These are phyloP conservation scores for Lithospermum erythrorhizon DNA, from an alignment of 257 asterid species.

Conservation along the genomic window DNA sequence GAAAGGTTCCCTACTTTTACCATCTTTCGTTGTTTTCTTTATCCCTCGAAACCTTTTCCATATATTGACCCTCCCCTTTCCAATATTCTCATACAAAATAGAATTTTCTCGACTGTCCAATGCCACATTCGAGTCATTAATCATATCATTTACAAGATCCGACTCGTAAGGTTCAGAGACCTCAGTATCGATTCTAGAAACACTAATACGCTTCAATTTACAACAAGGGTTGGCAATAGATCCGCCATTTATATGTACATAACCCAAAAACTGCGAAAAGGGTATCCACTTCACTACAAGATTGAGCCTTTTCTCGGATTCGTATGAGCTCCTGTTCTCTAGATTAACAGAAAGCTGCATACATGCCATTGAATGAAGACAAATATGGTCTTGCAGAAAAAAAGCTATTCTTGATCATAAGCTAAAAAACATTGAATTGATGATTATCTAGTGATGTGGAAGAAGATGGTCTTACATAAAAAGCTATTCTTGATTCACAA, in stretches of 20 bases:
- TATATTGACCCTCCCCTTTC: conserved; percentile 24
- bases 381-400: background rate
- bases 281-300: conserved; percentile 22
- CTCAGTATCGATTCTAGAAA: conserved; percentile 46
- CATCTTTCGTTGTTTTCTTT: conserved; percentile 18
- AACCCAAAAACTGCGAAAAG: conserved; percentile 37
- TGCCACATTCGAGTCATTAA: conserved; percentile 16
- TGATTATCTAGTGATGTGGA: no score
- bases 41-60: conserved; percentile 41
- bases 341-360: conserved; percentile 29
- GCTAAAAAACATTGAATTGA: background rate
- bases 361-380: conserved; percentile 40
- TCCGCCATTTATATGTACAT: conserved; percentile 29
- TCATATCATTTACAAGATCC: conserved; percentile 17
- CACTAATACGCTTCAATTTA: conserved; percentile 35
- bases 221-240: conserved; percentile 34
- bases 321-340: conserved; percentile 16
- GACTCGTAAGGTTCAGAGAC: conserved; percentile 20
- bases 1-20: conserved; percentile 8
- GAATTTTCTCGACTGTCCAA: conserved; percentile 20
- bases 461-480: background rate
- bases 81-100: conserved; percentile 13
- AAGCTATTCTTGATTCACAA: background rate
- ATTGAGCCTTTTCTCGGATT: conserved; percentile 23
- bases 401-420: background rate